Percentiles rank a stretch among this genome's conserved stretches.
These are phyloP conservation scores for Sphaerosporella brunnea DNA, from an alignment of 495 filamentous ascomycete species.

Conservation along the genomic window DNA sequence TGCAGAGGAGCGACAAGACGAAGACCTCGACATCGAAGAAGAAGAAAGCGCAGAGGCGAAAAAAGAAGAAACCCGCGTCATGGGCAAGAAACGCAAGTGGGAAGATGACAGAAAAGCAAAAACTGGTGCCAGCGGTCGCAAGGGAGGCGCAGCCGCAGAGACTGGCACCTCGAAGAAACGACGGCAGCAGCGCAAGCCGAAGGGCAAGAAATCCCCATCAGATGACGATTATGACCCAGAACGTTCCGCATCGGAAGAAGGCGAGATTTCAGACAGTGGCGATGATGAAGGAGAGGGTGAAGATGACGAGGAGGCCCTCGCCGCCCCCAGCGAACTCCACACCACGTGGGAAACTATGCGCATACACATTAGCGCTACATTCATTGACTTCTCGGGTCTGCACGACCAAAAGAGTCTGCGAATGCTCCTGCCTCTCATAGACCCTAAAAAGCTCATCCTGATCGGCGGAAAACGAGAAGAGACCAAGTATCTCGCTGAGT, in stretches of 20 bases:
- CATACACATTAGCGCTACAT: slow-evolving; percentile 57
- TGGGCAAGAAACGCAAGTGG: slow-evolving; percentile 92
- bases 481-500: slow-evolving; percentile 54
- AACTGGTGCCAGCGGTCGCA: slow-evolving; percentile 15
- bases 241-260: slow-evolving; percentile 28
- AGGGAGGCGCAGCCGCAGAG: slow-evolving; percentile 16
- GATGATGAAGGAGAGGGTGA: slow-evolving; percentile 39
- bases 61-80: slow-evolving; percentile 27
- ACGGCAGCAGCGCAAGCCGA: slow-evolving; percentile 20
- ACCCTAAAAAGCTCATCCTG: slow-evolving; percentile 82
- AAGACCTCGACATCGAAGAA: slow-evolving; percentile 40
- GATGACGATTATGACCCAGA: slow-evolving; percentile 29
- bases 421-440: slow-evolving; percentile 88
- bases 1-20: slow-evolving; percentile 78
- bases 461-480: slow-evolving; percentile 63
- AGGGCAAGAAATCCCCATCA: slow-evolving; percentile 29
- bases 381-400: slow-evolving; percentile 79
- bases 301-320: slow-evolving; percentile 35
- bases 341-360: slow-evolving; percentile 41
- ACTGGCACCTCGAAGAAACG: slow-evolving; percentile 5
- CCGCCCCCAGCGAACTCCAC: slow-evolving; percentile 58
- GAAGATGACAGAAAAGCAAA: slow-evolving; percentile 38
- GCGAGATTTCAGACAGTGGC: slow-evolving; percentile 32
- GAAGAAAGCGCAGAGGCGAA: too few relatives aligned
- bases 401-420: slow-evolving; percentile 83